phyloP scores from a whole-genome alignment of 305 asterid genomes.

The Fraxinus xanthoxyloides region DNA sequence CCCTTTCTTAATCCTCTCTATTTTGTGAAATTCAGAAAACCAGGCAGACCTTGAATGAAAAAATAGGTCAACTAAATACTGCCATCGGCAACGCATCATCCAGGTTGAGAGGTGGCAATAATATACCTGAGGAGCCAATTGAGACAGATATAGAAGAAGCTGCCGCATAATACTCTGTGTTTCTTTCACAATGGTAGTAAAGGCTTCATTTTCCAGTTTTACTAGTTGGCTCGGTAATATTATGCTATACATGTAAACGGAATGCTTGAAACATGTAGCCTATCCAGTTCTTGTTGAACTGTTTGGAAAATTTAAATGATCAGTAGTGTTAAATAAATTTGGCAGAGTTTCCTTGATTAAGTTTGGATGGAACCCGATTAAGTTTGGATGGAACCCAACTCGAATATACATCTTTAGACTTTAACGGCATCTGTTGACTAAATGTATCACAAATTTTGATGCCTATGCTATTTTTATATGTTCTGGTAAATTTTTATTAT shows the following conservation, averaged over 20 bases:
- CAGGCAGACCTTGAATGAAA: conserved; percentile 64
- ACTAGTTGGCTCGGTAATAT: conserved; percentile 17
- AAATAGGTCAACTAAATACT: conserved; percentile 72
- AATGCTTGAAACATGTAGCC: conserved; percentile 11
- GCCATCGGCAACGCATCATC: conserved; percentile 87
- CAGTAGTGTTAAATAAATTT: not conserved
- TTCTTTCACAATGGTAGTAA: conserved; percentile 7
- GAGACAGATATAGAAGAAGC: conserved; percentile 64
- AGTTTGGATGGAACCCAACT: not conserved
- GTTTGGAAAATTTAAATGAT: not conserved
- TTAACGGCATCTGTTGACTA: not conserved
- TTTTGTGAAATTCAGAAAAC: conserved; percentile 49
- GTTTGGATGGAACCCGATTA: not conserved
- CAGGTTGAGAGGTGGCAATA: conserved; percentile 79
- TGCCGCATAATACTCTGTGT: conserved; percentile 33
- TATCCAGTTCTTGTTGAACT: not conserved
- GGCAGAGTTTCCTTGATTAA: not conserved
- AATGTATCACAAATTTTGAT: not conserved
- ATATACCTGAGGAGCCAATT: conserved; percentile 46
- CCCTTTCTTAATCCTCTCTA: conserved; percentile 18
- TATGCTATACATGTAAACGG: conserved; percentile 8
- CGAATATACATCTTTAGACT: not conserved
- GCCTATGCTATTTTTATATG: not conserved
- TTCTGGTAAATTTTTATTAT: not conserved
- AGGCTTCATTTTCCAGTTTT: conserved; percentile 20